Conservation (phyloP, 31 red algal genomes). For the Porphyra umbilicalis region DNA sequence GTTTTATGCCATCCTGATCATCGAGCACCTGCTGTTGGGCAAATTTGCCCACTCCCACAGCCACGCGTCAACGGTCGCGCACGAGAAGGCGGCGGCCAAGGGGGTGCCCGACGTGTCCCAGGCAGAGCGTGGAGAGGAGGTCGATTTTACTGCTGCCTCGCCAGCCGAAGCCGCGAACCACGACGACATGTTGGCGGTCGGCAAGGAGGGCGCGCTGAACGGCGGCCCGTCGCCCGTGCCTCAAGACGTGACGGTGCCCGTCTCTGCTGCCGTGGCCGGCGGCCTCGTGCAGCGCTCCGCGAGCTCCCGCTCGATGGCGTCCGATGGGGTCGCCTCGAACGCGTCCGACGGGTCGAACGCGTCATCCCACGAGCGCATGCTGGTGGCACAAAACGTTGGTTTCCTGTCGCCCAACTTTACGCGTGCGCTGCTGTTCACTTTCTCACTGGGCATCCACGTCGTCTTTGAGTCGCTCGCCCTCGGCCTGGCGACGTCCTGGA, state of each 20-base stretch:
- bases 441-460: slow-evolving; percentile 20
- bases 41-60: background rate
- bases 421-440: slow-evolving; percentile 7
- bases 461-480: slow-evolving; percentile 51
- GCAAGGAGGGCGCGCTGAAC: no score
- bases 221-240: no score
- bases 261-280: background rate
- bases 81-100: background rate
- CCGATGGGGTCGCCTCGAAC: background rate
- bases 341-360: background rate
- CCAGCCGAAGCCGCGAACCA: no score
- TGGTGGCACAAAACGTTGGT: slow-evolving; percentile 2
- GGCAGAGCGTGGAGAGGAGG: no score
- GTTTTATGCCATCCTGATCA: slow-evolving; percentile 30
- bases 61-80: background rate
- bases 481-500: slow-evolving; percentile 15
- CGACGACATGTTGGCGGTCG: no score
- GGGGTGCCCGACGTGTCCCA: no score
- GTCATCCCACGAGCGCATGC: background rate
- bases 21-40: slow-evolving; percentile 32
- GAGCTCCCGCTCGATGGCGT: background rate
- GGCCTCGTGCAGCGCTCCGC: background rate
- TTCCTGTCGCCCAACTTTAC: slow-evolving; percentile 15
- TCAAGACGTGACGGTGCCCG: no score
- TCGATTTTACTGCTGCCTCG: no score